These are phyloP conservation scores for Populus trichocarpa DNA, from an alignment of 441 rosid species.

Conservation along the genomic window DNA sequence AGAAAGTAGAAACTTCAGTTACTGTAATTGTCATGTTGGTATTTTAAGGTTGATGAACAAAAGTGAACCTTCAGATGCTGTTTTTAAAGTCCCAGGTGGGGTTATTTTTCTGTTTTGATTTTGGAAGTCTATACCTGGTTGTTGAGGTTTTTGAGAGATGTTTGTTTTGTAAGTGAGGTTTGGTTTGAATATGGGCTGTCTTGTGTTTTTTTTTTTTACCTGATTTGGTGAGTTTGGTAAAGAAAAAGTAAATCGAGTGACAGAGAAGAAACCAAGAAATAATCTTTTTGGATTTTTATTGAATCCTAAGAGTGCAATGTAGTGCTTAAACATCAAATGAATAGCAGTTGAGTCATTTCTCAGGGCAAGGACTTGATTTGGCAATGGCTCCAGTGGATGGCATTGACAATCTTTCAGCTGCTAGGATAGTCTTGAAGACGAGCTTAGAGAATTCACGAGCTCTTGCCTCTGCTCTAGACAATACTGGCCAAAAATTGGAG, in stretches of 20 bases:
- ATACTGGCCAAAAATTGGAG: slow-evolving; percentile 41
- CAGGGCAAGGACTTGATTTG: background rate
- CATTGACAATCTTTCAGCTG: slow-evolving; percentile 38
- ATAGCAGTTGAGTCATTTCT: background rate
- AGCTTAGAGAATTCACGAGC: slow-evolving; percentile 62
- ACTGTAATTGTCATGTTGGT: background rate
- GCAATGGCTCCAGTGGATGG: slow-evolving; percentile 36
- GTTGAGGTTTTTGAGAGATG: slow-evolving; percentile 29
- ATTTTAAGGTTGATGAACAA: background rate
- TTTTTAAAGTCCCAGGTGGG: background rate
- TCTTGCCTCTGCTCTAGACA: slow-evolving; percentile 35
- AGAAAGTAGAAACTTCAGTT: background rate
- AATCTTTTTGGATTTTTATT: background rate
- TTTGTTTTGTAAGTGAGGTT: slow-evolving; percentile 56
- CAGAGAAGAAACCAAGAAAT: slow-evolving; percentile 21
- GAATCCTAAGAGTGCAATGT: background rate
- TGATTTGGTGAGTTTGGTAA: slow-evolving; percentile 43
- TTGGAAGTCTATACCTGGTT: slow-evolving; percentile 7
- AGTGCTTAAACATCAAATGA: background rate
- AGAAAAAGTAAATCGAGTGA: slow-evolving; percentile 26
- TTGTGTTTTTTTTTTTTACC: slow-evolving; percentile 11
- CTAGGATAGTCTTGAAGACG: slow-evolving; percentile 42
- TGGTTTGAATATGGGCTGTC: slow-evolving; percentile 46
- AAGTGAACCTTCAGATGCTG: background rate
- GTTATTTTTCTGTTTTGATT: background rate